Conservation (phyloP, 805 yeast genomes). For the Kluyveromyces lactis region DNA sequence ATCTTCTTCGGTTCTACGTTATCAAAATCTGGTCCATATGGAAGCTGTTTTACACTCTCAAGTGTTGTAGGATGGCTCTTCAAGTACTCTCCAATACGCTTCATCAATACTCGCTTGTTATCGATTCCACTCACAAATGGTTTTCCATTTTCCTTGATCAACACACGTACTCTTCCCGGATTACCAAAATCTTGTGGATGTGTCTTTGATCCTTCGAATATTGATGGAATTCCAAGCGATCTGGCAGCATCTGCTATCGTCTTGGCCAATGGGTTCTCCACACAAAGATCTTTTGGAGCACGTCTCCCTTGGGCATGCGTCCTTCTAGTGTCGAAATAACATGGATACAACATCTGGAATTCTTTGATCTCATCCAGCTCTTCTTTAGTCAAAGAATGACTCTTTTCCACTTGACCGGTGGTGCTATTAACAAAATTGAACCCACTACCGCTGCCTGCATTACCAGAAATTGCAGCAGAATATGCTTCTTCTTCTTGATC, state of each 20-base stretch:
- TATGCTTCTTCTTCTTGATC: slow-evolving; percentile 33
- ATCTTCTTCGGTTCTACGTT: slow-evolving; percentile 48
- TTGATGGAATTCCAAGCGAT: slow-evolving; percentile 27
- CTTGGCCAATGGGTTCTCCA: slow-evolving; percentile 80
- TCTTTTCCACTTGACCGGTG: slow-evolving; percentile 24
- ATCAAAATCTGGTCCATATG: slow-evolving; percentile 56
- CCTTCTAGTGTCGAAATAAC: slow-evolving; percentile 79
- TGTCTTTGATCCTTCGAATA: slow-evolving; percentile 70
- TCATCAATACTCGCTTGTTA: slow-evolving; percentile 61
- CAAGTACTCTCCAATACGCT: slow-evolving; percentile 52
- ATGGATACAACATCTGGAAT: slow-evolving; percentile 78
- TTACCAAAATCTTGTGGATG: slow-evolving; percentile 98
- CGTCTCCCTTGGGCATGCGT: slow-evolving; percentile 79
- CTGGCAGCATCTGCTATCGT: slow-evolving; percentile 67
- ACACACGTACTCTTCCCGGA: slow-evolving; percentile 88
- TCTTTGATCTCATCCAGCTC: slow-evolving; percentile 56
- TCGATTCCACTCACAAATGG: slow-evolving; percentile 21
- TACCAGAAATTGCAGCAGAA: neutral
- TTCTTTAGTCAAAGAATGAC: slow-evolving; percentile 36
- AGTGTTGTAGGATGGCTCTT: slow-evolving; percentile 62
- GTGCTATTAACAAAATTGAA: slow-evolving; percentile 20
- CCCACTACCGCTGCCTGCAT: slow-evolving; percentile 1
- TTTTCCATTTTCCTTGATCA: slow-evolving; percentile 45
- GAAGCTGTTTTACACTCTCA: slow-evolving; percentile 51
- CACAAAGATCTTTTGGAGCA: slow-evolving; percentile 59